Base-by-base conservation (phyloP, 2,329 filamentous ascomycete genomes). In the Hypoxylon sp. region DNA sequence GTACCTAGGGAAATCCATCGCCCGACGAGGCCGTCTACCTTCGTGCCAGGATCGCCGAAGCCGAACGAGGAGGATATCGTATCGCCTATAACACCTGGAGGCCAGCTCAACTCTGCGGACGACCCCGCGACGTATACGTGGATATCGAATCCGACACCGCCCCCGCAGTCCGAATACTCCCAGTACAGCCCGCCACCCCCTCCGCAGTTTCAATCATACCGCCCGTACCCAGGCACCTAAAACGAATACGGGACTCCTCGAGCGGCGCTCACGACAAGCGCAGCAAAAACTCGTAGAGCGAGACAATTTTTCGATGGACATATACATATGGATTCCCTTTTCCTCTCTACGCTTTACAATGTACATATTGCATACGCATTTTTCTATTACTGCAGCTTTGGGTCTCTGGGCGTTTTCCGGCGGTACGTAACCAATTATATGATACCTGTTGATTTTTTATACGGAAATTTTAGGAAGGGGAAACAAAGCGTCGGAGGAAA, bases 181-280 rank as follows among this genome's bases (percentile, higher is more conserved):
- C 71, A 68, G 34, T 72, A 69, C 39, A 72, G 68, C 19, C 71
- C 73, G 8, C 70, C 70, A n/a, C 69, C 69, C 2, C 71, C 72
- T 3, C 53, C 66, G n/a, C 73, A 74, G 15, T 75, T 72, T 43
- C 65, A 71, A 20, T 68, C 69, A 1, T 74, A 73, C 44, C 70
- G 62, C 1, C 72, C 72, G 20, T 72, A 73, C 34, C 71, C 72
- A 0, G 72, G 71, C 24, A 71, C 62, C 11, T 68, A 44, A 64
- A 64, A 28, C 17, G 22, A 41, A 26, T 26, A 26, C 24, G 24
- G 17, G 44, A 20, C 34, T 17, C 26, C 22, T n/a, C 17, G 17
- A 11, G n/a, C 50, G 8, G 32, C 30, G 24, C 26, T n/a, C n/a
- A n/a, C n/a, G n/a, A 19, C 2, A 32, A 41, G n/a, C 20, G 13